A percentile compares a stretch with the other conserved stretches of the same genome.
Evolutionary conservation across 441 rosid genomes (phyloP).

Genomic region (Populus hybrid): DNA sequence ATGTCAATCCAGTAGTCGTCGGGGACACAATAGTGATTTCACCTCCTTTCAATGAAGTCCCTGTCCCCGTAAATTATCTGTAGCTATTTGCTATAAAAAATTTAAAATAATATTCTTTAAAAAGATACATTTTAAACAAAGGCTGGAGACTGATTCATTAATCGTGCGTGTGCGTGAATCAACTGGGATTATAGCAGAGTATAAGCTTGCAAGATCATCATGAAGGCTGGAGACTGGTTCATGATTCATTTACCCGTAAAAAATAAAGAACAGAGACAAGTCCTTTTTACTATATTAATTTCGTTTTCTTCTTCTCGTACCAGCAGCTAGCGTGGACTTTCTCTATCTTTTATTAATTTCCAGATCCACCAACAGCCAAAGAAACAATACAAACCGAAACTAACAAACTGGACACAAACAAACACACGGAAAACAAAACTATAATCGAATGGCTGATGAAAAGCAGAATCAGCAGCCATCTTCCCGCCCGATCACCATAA

Average conservation of each 20-base stretch:
- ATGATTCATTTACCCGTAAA: neutral
- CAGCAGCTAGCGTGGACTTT: conserved; percentile 21
- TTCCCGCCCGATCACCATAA: conserved; percentile 49
- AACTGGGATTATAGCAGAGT: too few relatives aligned
- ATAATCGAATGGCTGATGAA: conserved; percentile 18
- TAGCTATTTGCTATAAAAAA: too few relatives aligned
- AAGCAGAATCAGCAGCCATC: conserved; percentile 2
- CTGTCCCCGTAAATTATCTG: too few relatives aligned
- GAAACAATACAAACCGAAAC: neutral
- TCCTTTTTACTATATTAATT: neutral
- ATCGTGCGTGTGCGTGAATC: too few relatives aligned
- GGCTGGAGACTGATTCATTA: too few relatives aligned
- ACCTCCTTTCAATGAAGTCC: too few relatives aligned
- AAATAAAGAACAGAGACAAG: neutral
- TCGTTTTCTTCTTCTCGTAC: neutral
- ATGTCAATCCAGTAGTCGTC: too few relatives aligned
- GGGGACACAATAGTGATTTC: too few relatives aligned
- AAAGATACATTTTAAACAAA: too few relatives aligned
- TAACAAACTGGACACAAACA: neutral
- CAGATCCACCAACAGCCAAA: conserved; percentile 13
- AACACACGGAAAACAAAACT: neutral
- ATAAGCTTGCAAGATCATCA: too few relatives aligned
- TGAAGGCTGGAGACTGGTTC: too few relatives aligned
- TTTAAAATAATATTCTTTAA: too few relatives aligned
- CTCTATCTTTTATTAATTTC: neutral